Percentiles rank a stretch among this genome's conserved stretches.
Conservation (phyloP, 2,329 filamentous ascomycete species). For the Botrytis galanthina region DNA sequence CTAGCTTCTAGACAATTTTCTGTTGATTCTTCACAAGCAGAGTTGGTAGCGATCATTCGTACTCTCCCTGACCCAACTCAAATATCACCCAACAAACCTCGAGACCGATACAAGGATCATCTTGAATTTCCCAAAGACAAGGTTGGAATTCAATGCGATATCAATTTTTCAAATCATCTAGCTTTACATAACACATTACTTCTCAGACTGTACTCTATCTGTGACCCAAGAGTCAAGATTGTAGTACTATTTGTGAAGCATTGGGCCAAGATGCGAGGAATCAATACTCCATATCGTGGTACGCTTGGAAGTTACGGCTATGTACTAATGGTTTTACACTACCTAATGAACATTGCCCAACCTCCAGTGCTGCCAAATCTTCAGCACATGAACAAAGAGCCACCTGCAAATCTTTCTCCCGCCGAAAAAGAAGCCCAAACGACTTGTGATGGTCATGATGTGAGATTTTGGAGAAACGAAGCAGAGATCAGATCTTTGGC, state of each 20-base stretch:
- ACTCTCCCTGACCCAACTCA: conserved; percentile 42
- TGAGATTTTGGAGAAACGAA: conserved; percentile 78
- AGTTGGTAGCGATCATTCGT: conserved; percentile 33
- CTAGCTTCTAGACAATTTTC: conserved; percentile 36
- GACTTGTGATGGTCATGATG: conserved; percentile 62
- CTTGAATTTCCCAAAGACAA: conserved; percentile 77
- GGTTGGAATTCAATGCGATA: conserved; percentile 83
- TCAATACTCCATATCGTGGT: conserved; percentile 83
- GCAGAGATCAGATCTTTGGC: conserved; percentile 64
- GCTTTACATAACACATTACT: conserved; percentile 81
- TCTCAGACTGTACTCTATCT: conserved; percentile 77
- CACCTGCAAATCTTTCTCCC: conserved; percentile 43
- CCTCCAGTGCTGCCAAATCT: conserved; percentile 86
- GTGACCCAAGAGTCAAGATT: conserved; percentile 72
- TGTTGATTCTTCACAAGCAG: conserved; percentile 18
- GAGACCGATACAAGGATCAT: conserved; percentile 54
- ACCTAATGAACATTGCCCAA: conserved; percentile 75
- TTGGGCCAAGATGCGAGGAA: conserved; percentile 81
- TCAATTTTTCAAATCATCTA: conserved; percentile 85
- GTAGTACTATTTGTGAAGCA: conserved; percentile 86
- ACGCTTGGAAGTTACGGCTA: conserved; percentile 89
- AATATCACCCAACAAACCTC: conserved; percentile 49
- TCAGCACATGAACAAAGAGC: conserved; percentile 55
- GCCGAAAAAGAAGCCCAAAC: conserved; percentile 42
- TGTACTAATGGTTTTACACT: conserved; percentile 89